Base-by-base conservation (phyloP, 2,329 filamentous ascomycete species). In the Sporothrix globosa region DNA sequence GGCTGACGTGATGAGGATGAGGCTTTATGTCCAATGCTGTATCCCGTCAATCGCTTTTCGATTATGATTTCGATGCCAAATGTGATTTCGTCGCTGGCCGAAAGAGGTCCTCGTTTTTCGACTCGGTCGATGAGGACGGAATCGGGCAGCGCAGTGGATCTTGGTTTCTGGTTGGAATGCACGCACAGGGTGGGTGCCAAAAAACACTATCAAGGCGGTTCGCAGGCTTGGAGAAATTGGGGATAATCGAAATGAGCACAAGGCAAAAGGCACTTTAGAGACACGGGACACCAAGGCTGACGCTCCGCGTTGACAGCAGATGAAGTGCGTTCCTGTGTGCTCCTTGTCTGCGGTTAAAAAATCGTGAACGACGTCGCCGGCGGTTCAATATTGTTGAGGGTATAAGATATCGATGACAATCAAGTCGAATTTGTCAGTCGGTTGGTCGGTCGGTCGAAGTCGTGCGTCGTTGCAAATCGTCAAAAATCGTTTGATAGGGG, bases 161-260 rank as follows among this genome's bases (percentile, higher is more conserved):
- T 17, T 14, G 34, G 66, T 56, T n/a, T 54, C 66, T 24, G 66
- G 11, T 34, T 68, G 66, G 66, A 68, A 68, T 68, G 66, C 50
- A 48, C 30, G 65, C 24, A 66, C 9, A 50, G 50, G 50, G 65
- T 27, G n/a, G 50, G 13, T 13, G 14, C 41, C 41, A 9, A 50
- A 34, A 24, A 53, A 67, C 19, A 27, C 21, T 46, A n/a, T 41
- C 30, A 30, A 17, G 11, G 24, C 17, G 13, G 13, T 19, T 11
- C 21, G 14, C 10, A 7, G 11, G 13, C 21, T 54, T 54, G 52
- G 24, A 54, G 24, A 13, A 54, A 30, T 30, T 54, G 52, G 21
- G 17, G 11, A 30, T 4, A 30, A 14, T 54, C 52, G 52, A 54
- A 30, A 30, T 19, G 24, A 34, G 34, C 34, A 34, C 34, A 34